Conservation (phyloP, 345 rosid genomes). For the Pelargonium nanum region DNA sequence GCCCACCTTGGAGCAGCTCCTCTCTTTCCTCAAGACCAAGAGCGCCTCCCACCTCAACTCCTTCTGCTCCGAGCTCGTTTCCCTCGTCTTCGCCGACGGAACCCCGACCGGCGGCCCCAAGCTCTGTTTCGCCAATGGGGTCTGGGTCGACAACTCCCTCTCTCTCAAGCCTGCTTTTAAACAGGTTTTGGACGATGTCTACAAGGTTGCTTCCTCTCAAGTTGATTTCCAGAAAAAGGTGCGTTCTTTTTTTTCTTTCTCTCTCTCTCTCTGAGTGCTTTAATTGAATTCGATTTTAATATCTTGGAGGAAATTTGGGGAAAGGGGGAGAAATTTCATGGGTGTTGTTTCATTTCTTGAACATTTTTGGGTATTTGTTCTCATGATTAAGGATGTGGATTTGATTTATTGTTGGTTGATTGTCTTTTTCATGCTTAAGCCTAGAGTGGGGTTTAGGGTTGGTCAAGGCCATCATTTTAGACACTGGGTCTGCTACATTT, state of each 20-base stretch:
- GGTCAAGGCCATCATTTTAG: background rate
- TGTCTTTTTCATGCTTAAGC: no score
- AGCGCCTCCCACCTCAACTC: slow-evolving; percentile 10
- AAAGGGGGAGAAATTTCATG: no score
- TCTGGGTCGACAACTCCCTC: slow-evolving; percentile 11
- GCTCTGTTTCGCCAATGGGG: slow-evolving; percentile 7
- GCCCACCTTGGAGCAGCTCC: slow-evolving; percentile 11
- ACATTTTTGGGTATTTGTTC: no score
- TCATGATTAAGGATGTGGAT: background rate
- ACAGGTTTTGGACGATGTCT: slow-evolving; percentile 7
- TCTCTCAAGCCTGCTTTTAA: slow-evolving; percentile 12
- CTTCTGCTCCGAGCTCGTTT: slow-evolving; percentile 11
- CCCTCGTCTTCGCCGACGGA: slow-evolving; percentile 12
- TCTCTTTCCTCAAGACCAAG: slow-evolving; percentile 20
- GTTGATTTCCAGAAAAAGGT: slow-evolving; percentile 18
- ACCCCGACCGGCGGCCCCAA: slow-evolving; percentile 6
- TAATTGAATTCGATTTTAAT: no score
- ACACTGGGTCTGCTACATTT: background rate
- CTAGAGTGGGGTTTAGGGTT: background rate
- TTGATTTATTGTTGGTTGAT: no score
- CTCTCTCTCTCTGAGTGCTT: background rate
- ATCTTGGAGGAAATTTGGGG: background rate
- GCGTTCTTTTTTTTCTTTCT: background rate
- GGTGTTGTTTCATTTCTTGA: no score
- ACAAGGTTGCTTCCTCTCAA: slow-evolving; percentile 6